A percentile compares a stretch with the other conserved stretches of the same genome.
phyloP scores from a whole-genome alignment of 108 stramenopile genomes.

The Fragilaria radians region DNA sequence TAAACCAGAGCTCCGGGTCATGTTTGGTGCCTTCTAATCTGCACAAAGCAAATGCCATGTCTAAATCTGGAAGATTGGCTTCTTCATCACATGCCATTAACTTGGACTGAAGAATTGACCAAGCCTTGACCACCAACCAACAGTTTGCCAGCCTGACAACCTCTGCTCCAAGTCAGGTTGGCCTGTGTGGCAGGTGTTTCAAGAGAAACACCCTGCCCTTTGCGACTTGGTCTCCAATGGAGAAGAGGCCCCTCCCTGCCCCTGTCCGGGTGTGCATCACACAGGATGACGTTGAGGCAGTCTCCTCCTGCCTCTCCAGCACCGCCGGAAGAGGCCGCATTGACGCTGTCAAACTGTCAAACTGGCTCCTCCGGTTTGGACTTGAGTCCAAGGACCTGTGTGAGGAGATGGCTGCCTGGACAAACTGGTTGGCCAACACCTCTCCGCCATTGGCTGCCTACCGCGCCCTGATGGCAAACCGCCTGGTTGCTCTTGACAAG shows the following conservation, averaged over 20 bases:
- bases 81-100: no score
- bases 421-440: constrained; percentile 17
- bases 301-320: constrained; percentile 18
- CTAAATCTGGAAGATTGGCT: no score
- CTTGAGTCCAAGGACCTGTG: not conserved
- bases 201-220: constrained; percentile 13
- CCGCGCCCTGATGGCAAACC: constrained; percentile 13
- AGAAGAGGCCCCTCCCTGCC: constrained; percentile 4
- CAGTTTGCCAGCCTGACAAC: constrained; percentile 13
- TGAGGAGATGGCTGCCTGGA: not conserved
- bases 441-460: constrained; percentile 23
- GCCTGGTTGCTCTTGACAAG: constrained; percentile 29
- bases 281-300: constrained; percentile 10
- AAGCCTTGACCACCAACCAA: no score
- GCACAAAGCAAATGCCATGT: no score
- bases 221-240: no score
- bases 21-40: no score
- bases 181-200: constrained; percentile 14
- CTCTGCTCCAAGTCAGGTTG: constrained; percentile 15
- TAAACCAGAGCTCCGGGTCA: no score
- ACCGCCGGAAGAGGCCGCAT: no score
- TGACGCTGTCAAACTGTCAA: constrained; percentile 4
- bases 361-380: constrained; percentile 14
- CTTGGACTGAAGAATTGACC: no score
- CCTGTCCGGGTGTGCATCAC: constrained; percentile 12